Percentiles rank a stretch among this genome's conserved stretches.
phyloP scores from a whole-genome alignment of 1,284 basidiomycete species.

The Tetrapyrgos nigripes region DNA sequence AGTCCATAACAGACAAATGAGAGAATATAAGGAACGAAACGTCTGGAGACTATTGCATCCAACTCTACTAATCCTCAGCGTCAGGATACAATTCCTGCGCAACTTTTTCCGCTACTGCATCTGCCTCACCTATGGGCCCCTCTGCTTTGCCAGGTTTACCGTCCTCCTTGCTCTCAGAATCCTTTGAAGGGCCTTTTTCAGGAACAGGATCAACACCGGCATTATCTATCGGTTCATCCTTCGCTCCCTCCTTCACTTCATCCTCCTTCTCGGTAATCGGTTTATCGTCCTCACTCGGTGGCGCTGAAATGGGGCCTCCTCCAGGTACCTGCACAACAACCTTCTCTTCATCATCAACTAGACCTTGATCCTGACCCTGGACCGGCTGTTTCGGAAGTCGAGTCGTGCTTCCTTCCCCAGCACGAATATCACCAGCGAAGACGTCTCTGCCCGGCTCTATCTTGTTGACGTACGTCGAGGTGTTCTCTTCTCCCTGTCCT shows the following conservation, averaged over 20 bases:
- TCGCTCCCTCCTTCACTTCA: conserved; percentile 15
- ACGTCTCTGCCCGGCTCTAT: conserved; percentile 74
- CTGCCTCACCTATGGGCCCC: conserved; percentile 54
- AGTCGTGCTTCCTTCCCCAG: conserved; percentile 44
- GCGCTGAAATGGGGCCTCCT: conserved; percentile 9
- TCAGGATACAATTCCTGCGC: conserved; percentile 63
- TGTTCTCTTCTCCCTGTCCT: conserved; percentile 35
- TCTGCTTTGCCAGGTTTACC: conserved; percentile 17
- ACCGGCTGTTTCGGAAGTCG: conserved; percentile 22
- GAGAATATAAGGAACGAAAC: neutral
- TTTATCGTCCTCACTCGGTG: neutral
- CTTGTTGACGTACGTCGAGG: conserved; percentile 52
- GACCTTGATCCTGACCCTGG: conserved; percentile 1
- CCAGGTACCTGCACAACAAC: conserved; percentile 39
- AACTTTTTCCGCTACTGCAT: conserved; percentile 56
- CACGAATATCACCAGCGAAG: conserved; percentile 54
- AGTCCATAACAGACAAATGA: neutral
- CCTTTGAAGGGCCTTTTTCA: neutral
- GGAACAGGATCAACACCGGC: conserved; percentile 14
- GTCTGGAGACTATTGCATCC: neutral
- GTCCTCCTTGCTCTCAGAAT: conserved; percentile 5
- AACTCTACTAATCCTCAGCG: conserved; percentile 14
- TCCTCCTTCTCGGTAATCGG: conserved; percentile 10
- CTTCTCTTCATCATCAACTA: conserved; percentile 38
- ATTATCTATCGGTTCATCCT: neutral